Evolutionary conservation across 352 stramenopile genomes (phyloP).

Genomic region (Globisporangium parvum): DNA sequence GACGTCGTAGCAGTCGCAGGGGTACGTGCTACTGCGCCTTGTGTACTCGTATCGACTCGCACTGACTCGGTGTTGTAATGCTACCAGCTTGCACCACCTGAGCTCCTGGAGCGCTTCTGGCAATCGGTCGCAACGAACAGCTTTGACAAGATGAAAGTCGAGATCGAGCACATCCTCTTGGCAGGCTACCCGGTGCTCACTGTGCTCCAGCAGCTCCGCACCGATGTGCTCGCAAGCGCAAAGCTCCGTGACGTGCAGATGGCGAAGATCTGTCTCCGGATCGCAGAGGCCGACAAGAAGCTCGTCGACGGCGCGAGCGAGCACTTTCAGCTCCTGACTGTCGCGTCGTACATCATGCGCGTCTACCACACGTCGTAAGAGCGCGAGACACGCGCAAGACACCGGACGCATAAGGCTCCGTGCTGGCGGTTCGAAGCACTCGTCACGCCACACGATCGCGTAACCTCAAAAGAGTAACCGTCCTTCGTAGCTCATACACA

Average conservation of each 20-base stretch:
- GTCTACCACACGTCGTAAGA: conserved; percentile 40
- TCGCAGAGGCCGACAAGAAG: conserved; percentile 94
- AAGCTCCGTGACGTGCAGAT: conserved; percentile 90
- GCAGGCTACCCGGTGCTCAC: conserved; percentile 91
- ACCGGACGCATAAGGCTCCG: too few relatives aligned
- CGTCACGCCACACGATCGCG: background rate
- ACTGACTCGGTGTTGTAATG: background rate
- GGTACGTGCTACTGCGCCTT: conserved; percentile 22
- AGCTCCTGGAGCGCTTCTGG: conserved; percentile 81
- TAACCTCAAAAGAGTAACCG: too few relatives aligned
- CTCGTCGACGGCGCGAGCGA: conserved; percentile 96
- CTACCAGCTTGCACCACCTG: conserved; percentile 61
- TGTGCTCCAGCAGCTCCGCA: conserved; percentile 87
- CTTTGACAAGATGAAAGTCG: conserved; percentile 88
- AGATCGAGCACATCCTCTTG: conserved; percentile 89
- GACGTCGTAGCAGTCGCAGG: conserved; percentile 83
- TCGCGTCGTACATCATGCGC: conserved; percentile 85
- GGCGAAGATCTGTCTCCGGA: conserved; percentile 90
- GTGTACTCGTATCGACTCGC: background rate
- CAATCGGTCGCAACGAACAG: conserved; percentile 63
- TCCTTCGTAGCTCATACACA: background rate
- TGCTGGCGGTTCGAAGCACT: background rate
- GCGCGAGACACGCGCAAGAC: too few relatives aligned
- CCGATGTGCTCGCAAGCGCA: conserved; percentile 66
- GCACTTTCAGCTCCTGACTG: conserved; percentile 94